Conservation (phyloP, 768 basidiomycete species). For the Cystobasidium tubakii region DNA sequence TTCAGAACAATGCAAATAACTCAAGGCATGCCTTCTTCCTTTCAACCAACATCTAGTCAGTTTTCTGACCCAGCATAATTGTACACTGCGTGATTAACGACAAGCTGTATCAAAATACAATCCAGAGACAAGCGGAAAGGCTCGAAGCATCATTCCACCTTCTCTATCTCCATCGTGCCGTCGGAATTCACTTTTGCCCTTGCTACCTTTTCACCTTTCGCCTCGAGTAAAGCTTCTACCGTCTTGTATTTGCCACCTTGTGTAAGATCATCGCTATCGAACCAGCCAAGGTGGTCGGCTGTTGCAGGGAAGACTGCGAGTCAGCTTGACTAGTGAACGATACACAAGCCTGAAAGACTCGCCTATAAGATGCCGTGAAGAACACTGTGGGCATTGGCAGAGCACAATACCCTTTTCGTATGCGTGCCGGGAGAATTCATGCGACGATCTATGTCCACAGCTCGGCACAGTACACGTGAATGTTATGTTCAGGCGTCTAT, state of each 20-base stretch:
- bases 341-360: background rate
- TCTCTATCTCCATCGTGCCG: conserved; percentile 32
- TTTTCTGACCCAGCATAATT: no score
- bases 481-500: conserved; percentile 66
- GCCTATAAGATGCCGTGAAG: conserved; percentile 62
- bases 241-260: conserved; percentile 55
- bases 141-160: background rate
- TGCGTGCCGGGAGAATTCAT: conserved; percentile 74
- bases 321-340: background rate
- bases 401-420: conserved; percentile 86
- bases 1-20: background rate
- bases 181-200: conserved; percentile 25
- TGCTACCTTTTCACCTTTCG: conserved; percentile 69
- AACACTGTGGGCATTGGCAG: conserved; percentile 82
- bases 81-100: no score
- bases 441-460: conserved; percentile 71
- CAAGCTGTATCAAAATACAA: no score
- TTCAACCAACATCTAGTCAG: no score
- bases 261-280: conserved; percentile 64
- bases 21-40: no score
- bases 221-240: conserved; percentile 72
- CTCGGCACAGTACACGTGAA: conserved; percentile 73
- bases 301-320: conserved; percentile 49
- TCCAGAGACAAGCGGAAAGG: no score
- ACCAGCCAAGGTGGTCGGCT: conserved; percentile 88